Percentiles rank a stretch among this genome's conserved stretches.
These are phyloP conservation scores for Quercus cerris DNA, from an alignment of 306 rosid species.

Conservation along the genomic window DNA sequence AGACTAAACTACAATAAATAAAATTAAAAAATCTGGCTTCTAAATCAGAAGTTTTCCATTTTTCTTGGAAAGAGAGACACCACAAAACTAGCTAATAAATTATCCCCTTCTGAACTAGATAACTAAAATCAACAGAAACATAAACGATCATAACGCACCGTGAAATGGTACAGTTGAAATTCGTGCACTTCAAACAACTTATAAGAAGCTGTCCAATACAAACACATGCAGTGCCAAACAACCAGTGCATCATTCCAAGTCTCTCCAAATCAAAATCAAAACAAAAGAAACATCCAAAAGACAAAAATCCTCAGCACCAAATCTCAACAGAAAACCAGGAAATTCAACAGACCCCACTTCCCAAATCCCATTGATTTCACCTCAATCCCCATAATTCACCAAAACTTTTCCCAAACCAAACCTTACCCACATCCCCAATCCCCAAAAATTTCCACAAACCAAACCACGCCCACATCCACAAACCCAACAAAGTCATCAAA, in stretches of 20 bases:
- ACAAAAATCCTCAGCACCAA: too few relatives aligned
- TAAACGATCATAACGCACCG: too few relatives aligned
- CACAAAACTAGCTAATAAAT: not conserved
- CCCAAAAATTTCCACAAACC: not conserved
- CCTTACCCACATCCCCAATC: not conserved
- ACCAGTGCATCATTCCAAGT: not conserved
- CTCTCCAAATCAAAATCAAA: not conserved
- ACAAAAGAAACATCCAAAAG: not conserved
- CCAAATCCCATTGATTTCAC: not conserved
- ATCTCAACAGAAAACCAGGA: not conserved
- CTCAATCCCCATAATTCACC: not conserved
- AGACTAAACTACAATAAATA: not conserved
- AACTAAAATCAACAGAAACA: too few relatives aligned
- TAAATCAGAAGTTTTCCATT: not conserved
- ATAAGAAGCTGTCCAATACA: not conserved
- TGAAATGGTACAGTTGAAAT: not conserved
- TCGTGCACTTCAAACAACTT: not conserved
- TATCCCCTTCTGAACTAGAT: not conserved
- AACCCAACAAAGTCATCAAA: not conserved
- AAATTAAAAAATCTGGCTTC: not conserved
- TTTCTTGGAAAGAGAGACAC: not conserved
- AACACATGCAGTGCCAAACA: conserved; percentile 6
- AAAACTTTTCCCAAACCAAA: not conserved
- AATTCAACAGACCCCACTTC: not conserved
- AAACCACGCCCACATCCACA: conserved; percentile 10